Evolutionary conservation across 768 basidiomycete genomes (phyloP).

Genomic region (Boletus vinaceobasis): DNA sequence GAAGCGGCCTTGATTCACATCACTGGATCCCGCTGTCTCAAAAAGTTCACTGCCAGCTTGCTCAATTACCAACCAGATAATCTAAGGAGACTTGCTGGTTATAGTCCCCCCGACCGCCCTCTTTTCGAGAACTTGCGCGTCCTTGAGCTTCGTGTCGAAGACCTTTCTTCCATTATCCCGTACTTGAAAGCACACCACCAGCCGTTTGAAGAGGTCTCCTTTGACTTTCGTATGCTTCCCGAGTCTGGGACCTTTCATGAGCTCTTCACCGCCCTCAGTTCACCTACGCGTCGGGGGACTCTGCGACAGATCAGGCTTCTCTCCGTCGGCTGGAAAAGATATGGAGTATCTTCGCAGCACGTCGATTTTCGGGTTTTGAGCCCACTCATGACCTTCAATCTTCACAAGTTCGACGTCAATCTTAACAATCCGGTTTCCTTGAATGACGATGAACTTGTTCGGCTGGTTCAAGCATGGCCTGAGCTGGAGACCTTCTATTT

Average conservation of each 20-base stretch:
- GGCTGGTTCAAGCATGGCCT: slow-evolving; percentile 1
- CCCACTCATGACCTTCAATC: slow-evolving; percentile 2
- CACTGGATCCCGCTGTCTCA: neutral
- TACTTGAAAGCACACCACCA: slow-evolving; percentile 3
- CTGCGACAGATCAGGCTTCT: neutral
- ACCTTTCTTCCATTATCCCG: slow-evolving; percentile 7
- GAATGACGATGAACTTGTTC: slow-evolving; percentile 3
- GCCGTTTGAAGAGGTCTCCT: slow-evolving; percentile 3
- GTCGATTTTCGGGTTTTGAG: neutral
- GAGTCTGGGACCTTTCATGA: neutral
- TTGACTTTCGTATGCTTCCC: neutral
- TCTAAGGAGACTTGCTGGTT: neutral
- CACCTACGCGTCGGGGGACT: neutral
- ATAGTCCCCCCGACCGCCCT: neutral
- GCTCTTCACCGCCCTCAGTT: neutral
- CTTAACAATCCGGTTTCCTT: neutral
- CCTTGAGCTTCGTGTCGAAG: neutral
- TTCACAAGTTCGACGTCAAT: neutral
- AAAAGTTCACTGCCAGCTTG: neutral
- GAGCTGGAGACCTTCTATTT: neutral
- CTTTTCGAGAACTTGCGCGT: slow-evolving; percentile 9
- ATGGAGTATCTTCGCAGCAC: neutral
- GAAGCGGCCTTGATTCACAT: slow-evolving; percentile 2
- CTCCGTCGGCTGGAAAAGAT: neutral
- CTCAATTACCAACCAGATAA: neutral